phyloP scores from a whole-genome alignment of 2,329 filamentous ascomycete genomes.

The Calonectria honghensis region DNA sequence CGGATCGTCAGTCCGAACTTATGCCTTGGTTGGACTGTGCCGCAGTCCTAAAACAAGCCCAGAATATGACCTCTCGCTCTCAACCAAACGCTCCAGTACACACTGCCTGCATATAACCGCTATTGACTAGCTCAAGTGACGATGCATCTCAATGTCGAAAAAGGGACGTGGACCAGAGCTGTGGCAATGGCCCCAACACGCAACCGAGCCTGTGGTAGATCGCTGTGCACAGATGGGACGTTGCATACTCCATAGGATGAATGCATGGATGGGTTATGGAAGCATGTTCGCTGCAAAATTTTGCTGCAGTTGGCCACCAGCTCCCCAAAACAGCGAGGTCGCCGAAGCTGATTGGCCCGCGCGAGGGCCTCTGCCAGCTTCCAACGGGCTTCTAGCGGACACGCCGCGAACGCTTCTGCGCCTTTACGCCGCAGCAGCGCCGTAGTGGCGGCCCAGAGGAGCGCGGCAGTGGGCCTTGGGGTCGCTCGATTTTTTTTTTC shows the following conservation, averaged over 20 bases:
- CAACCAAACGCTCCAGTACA: neutral
- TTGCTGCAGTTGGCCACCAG: conserved; percentile 11
- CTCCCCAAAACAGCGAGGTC: conserved; percentile 31
- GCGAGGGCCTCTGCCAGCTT: neutral
- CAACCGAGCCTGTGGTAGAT: neutral
- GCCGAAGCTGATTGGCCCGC: conserved; percentile 40
- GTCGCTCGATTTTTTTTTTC: conserved; percentile 28
- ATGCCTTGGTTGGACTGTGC: neutral
- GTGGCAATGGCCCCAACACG: neutral
- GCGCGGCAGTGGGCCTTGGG: neutral
- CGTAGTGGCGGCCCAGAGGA: conserved; percentile 24
- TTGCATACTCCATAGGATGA: conserved; percentile 27
- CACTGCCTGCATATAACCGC: neutral
- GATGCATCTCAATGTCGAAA: neutral
- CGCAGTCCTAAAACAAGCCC: neutral
- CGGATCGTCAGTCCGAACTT: conserved; percentile 1
- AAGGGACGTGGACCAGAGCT: neutral
- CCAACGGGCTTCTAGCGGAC: conserved; percentile 19
- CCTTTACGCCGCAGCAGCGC: conserved; percentile 37
- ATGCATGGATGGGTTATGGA: conserved; percentile 36
- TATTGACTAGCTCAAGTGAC: neutral
- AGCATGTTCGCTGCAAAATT: conserved; percentile 25
- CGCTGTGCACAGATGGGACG: conserved; percentile 10
- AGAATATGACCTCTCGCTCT: no score
- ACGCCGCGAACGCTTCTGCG: conserved; percentile 26